These are phyloP conservation scores for Nelumbo lutea DNA, from an alignment of 164 flowering plant species.

Conservation along the genomic window DNA sequence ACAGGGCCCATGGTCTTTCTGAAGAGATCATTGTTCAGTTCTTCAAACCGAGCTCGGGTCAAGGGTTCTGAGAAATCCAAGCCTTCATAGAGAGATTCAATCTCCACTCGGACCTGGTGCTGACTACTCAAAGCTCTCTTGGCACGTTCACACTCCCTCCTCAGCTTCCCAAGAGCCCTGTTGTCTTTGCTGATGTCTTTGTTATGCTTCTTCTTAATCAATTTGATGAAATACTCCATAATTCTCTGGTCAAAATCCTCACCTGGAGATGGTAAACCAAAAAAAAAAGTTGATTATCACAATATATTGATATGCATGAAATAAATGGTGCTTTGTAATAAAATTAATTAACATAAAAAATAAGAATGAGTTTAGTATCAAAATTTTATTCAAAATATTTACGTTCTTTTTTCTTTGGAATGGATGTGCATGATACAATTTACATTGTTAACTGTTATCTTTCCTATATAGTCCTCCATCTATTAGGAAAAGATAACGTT, in stretches of 20 bases:
- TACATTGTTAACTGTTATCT: neutral
- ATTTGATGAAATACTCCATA: slow-evolving; percentile 27
- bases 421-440: neutral
- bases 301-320: neutral
- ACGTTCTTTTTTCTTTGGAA: no score
- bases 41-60: slow-evolving; percentile 29
- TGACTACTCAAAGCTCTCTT: slow-evolving; percentile 34
- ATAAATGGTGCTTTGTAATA: neutral
- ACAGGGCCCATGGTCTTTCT: slow-evolving; percentile 29
- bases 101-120: slow-evolving; percentile 32
- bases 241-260: slow-evolving; percentile 30
- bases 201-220: slow-evolving; percentile 31
- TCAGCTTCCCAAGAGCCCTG: slow-evolving; percentile 33
- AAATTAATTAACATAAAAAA: neutral
- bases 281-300: neutral
- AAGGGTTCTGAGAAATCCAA: slow-evolving; percentile 32
- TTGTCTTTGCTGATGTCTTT: slow-evolving; percentile 34
- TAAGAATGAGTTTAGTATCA: no score
- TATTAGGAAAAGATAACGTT: neutral
- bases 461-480: neutral
- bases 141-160: slow-evolving; percentile 31
- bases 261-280: slow-evolving; percentile 8
- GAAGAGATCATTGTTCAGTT: slow-evolving; percentile 28
- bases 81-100: slow-evolving; percentile 30
- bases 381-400: no score